These are phyloP conservation scores for Kluyveromyces aestuarii DNA, from an alignment of 805 yeast species.

Conservation along the genomic window DNA sequence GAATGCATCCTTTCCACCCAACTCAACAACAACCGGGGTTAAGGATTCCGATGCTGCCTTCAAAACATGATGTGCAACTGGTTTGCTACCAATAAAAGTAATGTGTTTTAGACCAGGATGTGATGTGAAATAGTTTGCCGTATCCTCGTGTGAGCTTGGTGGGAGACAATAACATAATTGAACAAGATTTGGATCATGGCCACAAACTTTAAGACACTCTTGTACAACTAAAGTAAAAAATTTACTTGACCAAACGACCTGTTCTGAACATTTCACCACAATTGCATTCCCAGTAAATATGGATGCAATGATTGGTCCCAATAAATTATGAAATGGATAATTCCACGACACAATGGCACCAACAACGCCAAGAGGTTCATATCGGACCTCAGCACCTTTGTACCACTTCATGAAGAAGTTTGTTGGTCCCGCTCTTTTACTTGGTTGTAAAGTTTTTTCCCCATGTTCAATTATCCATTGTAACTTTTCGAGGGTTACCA, in stretches of 20 bases:
- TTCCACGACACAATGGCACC: conserved; percentile 95
- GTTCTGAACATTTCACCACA: conserved; percentile 89
- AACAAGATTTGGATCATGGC: conserved; percentile 70
- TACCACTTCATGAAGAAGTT: conserved; percentile 70
- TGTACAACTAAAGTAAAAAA: conserved; percentile 67
- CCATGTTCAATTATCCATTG: conserved; percentile 88
- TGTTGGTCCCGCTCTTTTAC: conserved; percentile 79
- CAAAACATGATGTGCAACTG: conserved; percentile 84
- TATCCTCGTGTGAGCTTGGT: conserved; percentile 28
- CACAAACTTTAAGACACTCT: conserved; percentile 63
- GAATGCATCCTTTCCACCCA: conserved; percentile 94
- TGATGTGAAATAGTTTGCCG: conserved; percentile 76
- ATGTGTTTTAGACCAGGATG: conserved; percentile 79
- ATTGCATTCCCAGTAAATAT: conserved; percentile 87
- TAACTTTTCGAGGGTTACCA: conserved; percentile 89
- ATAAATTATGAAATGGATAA: conserved; percentile 87
- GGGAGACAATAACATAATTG: conserved; percentile 89
- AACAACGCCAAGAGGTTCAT: conserved; percentile 83
- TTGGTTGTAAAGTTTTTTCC: conserved; percentile 55
- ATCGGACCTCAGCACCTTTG: conserved; percentile 87
- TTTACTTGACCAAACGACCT: conserved; percentile 89
- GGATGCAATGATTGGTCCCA: conserved; percentile 89
- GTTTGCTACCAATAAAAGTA: conserved; percentile 93
- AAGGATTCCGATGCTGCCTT: conserved; percentile 75
- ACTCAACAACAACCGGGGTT: conserved; percentile 91